Conservation (phyloP, 2,329 filamentous ascomycete species). For the Xylariaceae sp. region DNA sequence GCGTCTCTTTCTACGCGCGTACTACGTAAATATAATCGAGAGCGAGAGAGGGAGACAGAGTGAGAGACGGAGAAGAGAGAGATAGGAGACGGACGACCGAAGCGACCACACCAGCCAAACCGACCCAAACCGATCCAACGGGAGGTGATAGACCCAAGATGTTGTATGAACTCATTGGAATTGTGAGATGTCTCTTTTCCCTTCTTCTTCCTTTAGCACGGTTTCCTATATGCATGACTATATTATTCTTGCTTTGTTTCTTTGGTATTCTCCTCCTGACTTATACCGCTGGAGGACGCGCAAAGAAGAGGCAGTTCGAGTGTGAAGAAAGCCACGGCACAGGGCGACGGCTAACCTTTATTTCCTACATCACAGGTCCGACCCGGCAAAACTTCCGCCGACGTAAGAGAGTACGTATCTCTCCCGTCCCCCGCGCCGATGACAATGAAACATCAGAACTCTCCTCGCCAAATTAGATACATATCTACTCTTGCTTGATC, state of each 20-base stretch:
- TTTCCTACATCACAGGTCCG: conserved; percentile 71
- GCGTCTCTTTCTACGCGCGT: too few relatives aligned
- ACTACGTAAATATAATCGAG: too few relatives aligned
- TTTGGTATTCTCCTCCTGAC: too few relatives aligned
- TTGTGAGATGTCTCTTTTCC: conserved; percentile 65
- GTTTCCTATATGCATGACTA: neutral
- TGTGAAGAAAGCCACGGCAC: neutral
- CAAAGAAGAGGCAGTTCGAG: too few relatives aligned
- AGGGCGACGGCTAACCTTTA: conserved; percentile 1
- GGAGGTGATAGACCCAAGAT: conserved; percentile 48
- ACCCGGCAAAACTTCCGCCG: conserved; percentile 82
- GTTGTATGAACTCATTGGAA: conserved; percentile 97
- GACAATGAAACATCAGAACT: neutral
- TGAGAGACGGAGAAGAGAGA: too few relatives aligned
- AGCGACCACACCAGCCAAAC: neutral
- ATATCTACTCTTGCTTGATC: too few relatives aligned
- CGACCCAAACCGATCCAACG: conserved; percentile 14
- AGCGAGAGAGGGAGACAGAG: too few relatives aligned
- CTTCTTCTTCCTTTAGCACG: neutral
- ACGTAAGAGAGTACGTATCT: conserved; percentile 92
- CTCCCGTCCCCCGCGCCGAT: neutral
- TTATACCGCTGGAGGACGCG: too few relatives aligned
- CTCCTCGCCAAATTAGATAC: too few relatives aligned
- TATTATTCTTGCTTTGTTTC: too few relatives aligned
- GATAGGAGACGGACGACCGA: neutral